Base-by-base conservation (phyloP, 1,139 yeast genomes). In the Lodderomyces jiufengensis region DNA sequence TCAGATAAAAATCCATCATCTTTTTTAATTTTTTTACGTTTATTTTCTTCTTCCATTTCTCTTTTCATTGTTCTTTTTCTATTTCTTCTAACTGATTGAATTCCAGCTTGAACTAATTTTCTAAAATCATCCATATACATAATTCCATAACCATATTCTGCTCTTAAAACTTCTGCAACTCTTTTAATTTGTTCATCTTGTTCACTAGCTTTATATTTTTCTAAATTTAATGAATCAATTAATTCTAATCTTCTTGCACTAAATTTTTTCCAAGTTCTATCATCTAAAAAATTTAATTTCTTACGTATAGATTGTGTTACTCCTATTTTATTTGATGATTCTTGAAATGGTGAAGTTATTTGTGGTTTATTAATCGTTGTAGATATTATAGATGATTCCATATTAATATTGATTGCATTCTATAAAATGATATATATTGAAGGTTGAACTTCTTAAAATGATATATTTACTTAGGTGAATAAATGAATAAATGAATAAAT, bases 71-170 rank as follows among this genome's bases (percentile, higher is more conserved):
- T 60, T 38, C 76, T 44, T 42, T 70, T 70, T 15, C 76, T 48
- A 45, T 70, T 70, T 34, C 76, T 50, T 32, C 76, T 46, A 2
- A 67, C 76, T 43, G 73, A 66, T 44, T 92, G 98, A 20, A 92
- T 83, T 0, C 96, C 97, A 3, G 96, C 95, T 24, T 96, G 67
- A 0, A 92, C 97, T 30, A 92, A 71, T 55, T 83, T 84, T 56
- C 88, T 95, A 55, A 92, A 90, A 48, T 90, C 97, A 1, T 67
- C 62, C 26, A 78, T 62, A 21, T 75, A 67, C 3, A 73, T 74
- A 7, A 59, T 61, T 1, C 80, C 75, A 54, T 81, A 90, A 11
- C 78, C 76, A 51, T 86, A 92, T 61, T 92, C 97, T 2, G 67
- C 63, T 47, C 95, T 65, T 35, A 92, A 64, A 6, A 80, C 72